Base-by-base conservation (phyloP, 768 basidiomycete genomes). In the Mycena maculata region DNA sequence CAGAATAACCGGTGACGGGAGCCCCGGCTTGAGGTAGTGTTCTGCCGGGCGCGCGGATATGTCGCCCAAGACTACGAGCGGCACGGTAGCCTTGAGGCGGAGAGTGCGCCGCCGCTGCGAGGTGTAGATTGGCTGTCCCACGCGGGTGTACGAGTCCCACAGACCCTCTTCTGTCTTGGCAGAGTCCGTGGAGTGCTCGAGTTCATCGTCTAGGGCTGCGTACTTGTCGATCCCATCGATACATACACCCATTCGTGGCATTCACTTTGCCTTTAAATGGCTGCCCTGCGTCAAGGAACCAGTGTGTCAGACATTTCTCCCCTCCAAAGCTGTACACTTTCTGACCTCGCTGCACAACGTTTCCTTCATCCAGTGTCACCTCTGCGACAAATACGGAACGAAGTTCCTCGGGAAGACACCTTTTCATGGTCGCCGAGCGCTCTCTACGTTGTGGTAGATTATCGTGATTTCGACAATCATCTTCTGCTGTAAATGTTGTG, bases 351-450 rank as follows among this genome's bases (percentile, higher is more conserved):
- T 30, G 55, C 15, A 63, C 18, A n/a, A 27, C n/a, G 39, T 59
- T 41, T 16, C 67, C 67, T 2, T 60, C 48, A 16, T 63, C 39
- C 9, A 68, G 41, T n/a, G 42, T 63, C 12, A 68, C 52, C 36
- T 63, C 49, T 20, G 67, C 67, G 4, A 25, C 15, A 27, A 63
- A 68, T 5, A 42, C 31, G 15, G 61, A 42, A 9, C 60, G 42
- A 8, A 30, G 45, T 9, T 33, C 44, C 33, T 41, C 36, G 20
- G 65, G 60, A 5, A 67, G 54, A 28, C 65, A 67, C 44, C 27
- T 56, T 38, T 63, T 39, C 4, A 30, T 20, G 28, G 10, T 20
- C 2, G 4, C 22, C 13, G 4, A 9, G 20, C 16, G 15, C 20
- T 30, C 18, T 31, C 23, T 39, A 27, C 10, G 13, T 1, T 52